Base-by-base conservation (phyloP, 139 green algal genomes). In the Gonium pectorale region DNA sequence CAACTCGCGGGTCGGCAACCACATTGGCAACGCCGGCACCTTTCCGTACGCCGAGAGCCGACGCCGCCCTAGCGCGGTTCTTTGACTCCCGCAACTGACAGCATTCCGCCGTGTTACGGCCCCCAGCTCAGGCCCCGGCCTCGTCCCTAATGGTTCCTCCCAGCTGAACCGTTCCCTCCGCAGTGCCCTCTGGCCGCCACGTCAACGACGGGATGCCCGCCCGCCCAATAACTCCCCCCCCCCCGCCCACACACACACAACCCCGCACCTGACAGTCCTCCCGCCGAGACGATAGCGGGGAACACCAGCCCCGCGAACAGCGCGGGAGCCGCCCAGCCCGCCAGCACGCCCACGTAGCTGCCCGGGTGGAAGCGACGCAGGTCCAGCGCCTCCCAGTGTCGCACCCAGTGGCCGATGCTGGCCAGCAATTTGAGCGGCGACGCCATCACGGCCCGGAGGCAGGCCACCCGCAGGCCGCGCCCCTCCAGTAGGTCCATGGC, bases 381-480 rank as follows among this genome's bases (percentile, higher is more conserved):
- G 72, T 94, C 90, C 51, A 90, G 84, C 22, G 74, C 74, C 33
- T 89, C 87, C 15, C 66, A 85, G 38, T 60, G 80, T 9, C 24
- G 43, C 19, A 82, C 29, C 90, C 90, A 93, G 38, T 82, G 68
- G 1, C 72, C 86, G 29, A 93, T 66, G 2, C 64, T 81, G 8
- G 69, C 62, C 1, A 93, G 49, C 66, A 93, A 86, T 44, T 89
- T 89, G 37, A 93, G 83, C 5, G 90, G 90, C 3, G 87, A 90
- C 5, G 83, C 60, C 17, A 38, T 41, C 1, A 83, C 35, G 24
- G 91, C 67, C 17, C 59, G 79, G 46, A 52, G n/a, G 35, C 80
- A 73, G 0, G n/a, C 15, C 31, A 56, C 38, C 26, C 29, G 43
- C 64, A 52, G 74, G 31, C 37, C n/a, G 7, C 7, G 31, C 44